Base-by-base conservation (phyloP, 768 basidiomycete species). In the Suillus sp. region DNA sequence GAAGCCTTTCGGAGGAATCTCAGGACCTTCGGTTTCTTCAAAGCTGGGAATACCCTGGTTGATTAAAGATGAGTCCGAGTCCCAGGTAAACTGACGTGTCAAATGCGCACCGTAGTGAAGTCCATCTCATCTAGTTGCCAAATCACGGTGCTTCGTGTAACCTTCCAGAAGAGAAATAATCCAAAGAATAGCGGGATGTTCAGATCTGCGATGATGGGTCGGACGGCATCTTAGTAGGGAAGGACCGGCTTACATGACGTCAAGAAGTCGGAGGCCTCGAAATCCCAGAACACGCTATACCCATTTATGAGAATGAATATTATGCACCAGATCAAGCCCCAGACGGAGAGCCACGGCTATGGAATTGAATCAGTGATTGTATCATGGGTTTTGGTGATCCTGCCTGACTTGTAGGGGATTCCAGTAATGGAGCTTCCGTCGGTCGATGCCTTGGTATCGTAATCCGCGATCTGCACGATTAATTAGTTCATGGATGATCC, bases 121-220 rank as follows among this genome's bases (percentile, higher is more conserved):
- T 90, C 89, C 88, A 89, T 91, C 69, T 90, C 86, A 30, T 78
- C 61, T 1, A 84, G 78, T 62, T 80, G 81, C 88, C 87, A 89
- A 42, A 77, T 9, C 47, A 22, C 38, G 14, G 72, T 66, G 56
- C 43, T 56, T 60, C 63, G 68, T 32, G 22, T 34, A n/a, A 66
- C 3, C 54, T 73, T 72, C 70, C 67, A 73, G 35, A 66, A 67
- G 20, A 66, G 13, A 62, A 64, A 70, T 35, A 72, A 67, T 61
- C 67, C 56, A n/a, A 65, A 6, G 54, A 66, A 40, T 50, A 72
- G 47, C 18, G 65, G 64, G 54, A 72, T 67, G 61, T 69, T 71
- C 61, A 72, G 50, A 80, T 78, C 73, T 82, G 68, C 73, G 32
- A 45, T 25, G 25, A 18, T 7, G 20, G 38, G 22, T 55, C 34